Percentiles rank a stretch among this genome's conserved stretches.
phyloP scores from a whole-genome alignment of 176 grass and related monocot species.

The Lolium rigidum region DNA sequence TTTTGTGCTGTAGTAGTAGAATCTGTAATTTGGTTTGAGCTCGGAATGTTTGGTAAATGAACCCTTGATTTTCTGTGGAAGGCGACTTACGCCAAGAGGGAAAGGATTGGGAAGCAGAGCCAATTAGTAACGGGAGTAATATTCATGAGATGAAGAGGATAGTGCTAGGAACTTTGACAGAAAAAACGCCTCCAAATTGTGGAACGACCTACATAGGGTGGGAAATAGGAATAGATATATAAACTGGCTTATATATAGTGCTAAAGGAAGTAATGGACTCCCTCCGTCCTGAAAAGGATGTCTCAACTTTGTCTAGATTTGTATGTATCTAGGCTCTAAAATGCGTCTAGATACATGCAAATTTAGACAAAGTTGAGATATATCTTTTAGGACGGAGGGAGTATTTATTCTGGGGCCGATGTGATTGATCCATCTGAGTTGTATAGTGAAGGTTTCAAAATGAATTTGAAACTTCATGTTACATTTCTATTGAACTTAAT shows the following conservation, averaged over 20 bases:
- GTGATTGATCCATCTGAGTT: constrained; percentile 5
- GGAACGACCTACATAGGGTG: not conserved
- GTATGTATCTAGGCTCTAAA: too few species aligned
- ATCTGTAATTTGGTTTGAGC: constrained; percentile 7
- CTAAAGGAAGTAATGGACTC: not conserved
- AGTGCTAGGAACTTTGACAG: not conserved
- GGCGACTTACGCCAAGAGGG: not conserved
- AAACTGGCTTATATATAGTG: constrained; percentile 9
- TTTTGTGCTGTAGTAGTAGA: constrained; percentile 11
- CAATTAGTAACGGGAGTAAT: not conserved
- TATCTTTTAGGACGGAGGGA: too few species aligned
- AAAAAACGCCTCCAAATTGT: constrained; percentile 1
- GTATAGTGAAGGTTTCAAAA: not conserved
- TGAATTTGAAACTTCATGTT: constrained; percentile 9
- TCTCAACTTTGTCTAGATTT: too few species aligned
- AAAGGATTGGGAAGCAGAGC: not conserved
- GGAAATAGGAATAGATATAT: not conserved
- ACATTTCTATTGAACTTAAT: constrained; percentile 26
- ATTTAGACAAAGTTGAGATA: not conserved
- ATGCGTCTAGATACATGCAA: too few species aligned
- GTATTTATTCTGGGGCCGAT: constrained; percentile 7
- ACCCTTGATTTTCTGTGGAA: not conserved
- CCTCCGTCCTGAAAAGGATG: too few species aligned
- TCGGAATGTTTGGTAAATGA: not conserved
- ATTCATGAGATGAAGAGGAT: not conserved